Evolutionary conservation across 495 filamentous ascomycete species (phyloP).

Genomic region (Lasiosphaeria ovina): DNA sequence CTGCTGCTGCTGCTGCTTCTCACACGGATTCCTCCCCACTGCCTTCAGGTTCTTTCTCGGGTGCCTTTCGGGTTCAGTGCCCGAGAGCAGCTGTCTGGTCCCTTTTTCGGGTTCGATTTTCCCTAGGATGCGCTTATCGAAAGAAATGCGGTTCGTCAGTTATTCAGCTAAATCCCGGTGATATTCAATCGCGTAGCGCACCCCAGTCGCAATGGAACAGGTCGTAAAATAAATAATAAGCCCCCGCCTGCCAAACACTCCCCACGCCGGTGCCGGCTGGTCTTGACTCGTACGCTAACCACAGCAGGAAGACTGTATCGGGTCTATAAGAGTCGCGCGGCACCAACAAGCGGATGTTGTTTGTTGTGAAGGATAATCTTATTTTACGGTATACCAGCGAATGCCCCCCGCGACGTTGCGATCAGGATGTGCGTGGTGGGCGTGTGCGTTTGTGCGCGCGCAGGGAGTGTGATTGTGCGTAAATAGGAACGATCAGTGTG

Average conservation of each 20-base stretch:
- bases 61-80: neutral
- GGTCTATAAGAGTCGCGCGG: neutral
- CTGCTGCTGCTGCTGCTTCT: neutral
- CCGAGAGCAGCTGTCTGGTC: neutral
- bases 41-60: neutral
- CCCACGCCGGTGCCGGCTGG: constrained; percentile 16
- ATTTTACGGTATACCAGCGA: too few relatives aligned
- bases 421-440: too few relatives aligned
- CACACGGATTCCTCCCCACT: neutral
- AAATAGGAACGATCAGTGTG: too few relatives aligned
- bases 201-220: neutral
- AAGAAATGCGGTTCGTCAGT: neutral
- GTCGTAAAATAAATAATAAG: neutral
- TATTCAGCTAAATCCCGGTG: constrained; percentile 5
- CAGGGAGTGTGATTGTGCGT: too few relatives aligned
- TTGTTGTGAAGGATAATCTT: too few relatives aligned
- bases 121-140: constrained; percentile 1
- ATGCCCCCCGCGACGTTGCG: too few relatives aligned
- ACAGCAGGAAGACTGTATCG: neutral
- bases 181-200: constrained; percentile 4
- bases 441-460: too few relatives aligned
- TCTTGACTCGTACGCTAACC: constrained; percentile 15
- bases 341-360: neutral
- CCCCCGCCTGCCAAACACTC: constrained; percentile 7
- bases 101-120: neutral